Percentiles rank a stretch among this genome's conserved stretches.
Evolutionary conservation across 495 filamentous ascomycete genomes (phyloP).

Genomic region (Aspergillus egyptiacus): DNA sequence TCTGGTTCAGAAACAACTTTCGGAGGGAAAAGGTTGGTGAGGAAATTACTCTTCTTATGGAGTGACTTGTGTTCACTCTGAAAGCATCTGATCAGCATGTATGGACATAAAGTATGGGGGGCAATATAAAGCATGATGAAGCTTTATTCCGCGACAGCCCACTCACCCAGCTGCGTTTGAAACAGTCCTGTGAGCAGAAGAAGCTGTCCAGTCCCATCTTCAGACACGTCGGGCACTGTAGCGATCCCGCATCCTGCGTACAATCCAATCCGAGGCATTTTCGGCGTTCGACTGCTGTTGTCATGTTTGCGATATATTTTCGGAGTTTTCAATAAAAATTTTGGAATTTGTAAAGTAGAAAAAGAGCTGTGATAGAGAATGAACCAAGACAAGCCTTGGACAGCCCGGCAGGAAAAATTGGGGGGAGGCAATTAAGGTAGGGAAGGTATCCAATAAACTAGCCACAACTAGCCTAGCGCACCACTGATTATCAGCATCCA

Average conservation of each 20-base stretch:
- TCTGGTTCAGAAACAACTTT: slow-evolving; percentile 80
- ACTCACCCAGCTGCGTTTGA: slow-evolving; percentile 95
- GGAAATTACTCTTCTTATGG: slow-evolving; percentile 79
- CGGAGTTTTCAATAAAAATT: neutral
- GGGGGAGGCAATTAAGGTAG: too few relatives aligned
- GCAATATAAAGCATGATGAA: too few relatives aligned
- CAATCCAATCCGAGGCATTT: slow-evolving; percentile 81
- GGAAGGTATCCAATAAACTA: neutral
- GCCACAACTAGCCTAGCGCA: neutral
- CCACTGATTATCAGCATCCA: neutral
- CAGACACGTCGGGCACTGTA: slow-evolving; percentile 93
- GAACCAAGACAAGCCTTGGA: too few relatives aligned
- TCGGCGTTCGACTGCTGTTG: slow-evolving; percentile 21
- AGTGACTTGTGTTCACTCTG: slow-evolving; percentile 78
- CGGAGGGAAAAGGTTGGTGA: slow-evolving; percentile 46
- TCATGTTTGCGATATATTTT: slow-evolving; percentile 4
- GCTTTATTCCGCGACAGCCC: neutral
- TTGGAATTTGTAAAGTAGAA: neutral
- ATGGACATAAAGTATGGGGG: neutral
- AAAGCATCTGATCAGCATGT: neutral
- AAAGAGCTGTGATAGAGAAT: neutral
- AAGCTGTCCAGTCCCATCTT: slow-evolving; percentile 86
- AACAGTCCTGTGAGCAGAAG: slow-evolving; percentile 98
- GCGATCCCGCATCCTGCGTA: slow-evolving; percentile 68
- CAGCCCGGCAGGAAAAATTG: slow-evolving; percentile 6